These are phyloP conservation scores for Rhodotorula taiwanensis DNA, from an alignment of 768 basidiomycete genomes.

Conservation along the genomic window DNA sequence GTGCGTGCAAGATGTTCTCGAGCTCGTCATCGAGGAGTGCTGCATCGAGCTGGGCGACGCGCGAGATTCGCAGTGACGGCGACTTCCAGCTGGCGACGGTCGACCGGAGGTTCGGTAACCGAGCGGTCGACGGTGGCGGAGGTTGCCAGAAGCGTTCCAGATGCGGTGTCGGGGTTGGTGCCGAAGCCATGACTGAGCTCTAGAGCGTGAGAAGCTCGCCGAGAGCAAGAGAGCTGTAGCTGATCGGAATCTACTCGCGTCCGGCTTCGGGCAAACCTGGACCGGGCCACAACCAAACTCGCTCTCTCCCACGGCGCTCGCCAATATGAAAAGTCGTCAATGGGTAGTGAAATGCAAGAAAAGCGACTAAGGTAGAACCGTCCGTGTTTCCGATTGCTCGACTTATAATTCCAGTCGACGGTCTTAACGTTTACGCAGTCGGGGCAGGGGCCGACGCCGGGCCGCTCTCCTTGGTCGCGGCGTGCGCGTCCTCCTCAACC, in stretches of 20 bases:
- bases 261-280: too few relatives aligned
- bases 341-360: too few relatives aligned
- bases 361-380: too few relatives aligned
- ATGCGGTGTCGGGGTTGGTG: background rate
- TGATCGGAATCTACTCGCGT: too few relatives aligned
- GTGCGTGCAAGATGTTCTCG: slow-evolving; percentile 69
- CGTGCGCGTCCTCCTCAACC: slow-evolving; percentile 24
- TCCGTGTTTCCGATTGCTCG: too few relatives aligned
- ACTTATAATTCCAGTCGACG: too few relatives aligned
- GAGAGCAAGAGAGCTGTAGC: too few relatives aligned
- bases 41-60: slow-evolving; percentile 87
- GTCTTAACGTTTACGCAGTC: background rate
- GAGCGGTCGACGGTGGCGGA: background rate
- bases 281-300: too few relatives aligned
- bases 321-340: too few relatives aligned
- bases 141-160: slow-evolving; percentile 30
- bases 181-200: too few relatives aligned
- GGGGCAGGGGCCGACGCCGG: slow-evolving; percentile 9
- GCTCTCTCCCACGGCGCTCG: too few relatives aligned
- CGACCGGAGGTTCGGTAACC: slow-evolving; percentile 11
- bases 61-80: slow-evolving; percentile 48
- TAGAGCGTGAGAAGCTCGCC: too few relatives aligned
- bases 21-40: slow-evolving; percentile 85
- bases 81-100: slow-evolving; percentile 5
- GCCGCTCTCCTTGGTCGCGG: slow-evolving; percentile 20